Evolutionary conservation across 129 eudicot species (phyloP), one percentile per base, ranked within the genome.

Genomic region (Gnaphalium uliginosum): DNA sequence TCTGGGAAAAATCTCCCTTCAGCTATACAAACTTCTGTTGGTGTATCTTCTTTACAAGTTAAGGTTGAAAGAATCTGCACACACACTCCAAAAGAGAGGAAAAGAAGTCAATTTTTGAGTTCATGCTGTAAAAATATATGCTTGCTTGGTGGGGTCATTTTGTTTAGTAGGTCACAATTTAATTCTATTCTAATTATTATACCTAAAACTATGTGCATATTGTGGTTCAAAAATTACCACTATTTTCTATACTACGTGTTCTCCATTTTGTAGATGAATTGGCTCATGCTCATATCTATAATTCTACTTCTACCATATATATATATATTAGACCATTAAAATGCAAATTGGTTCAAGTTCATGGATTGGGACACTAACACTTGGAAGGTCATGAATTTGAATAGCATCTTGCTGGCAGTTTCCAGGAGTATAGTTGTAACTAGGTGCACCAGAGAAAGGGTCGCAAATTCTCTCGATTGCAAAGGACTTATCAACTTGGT

Each of bases 51-150:
- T 74, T 81, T 74, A 73, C 96, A 90, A 11, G 88, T 90, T 74
- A 83, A 82, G 74, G 81, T 85, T 46, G 89, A 66, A 63, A 90
- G 87, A 26, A 90, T 78, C 96, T 90, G 84, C 84, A 76, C 37
- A 66, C 60, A 66, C 70, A 65, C 83, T 61, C 81, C 67, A 72
- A 79, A 51, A 53, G 58, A 15, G 68, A 76, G 78, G 19, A 73
- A 57, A 32, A 23, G 8, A 43, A 64, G 65, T 48, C 13, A 24
- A 11, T 64, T 64, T 41, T 63, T 73, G 54, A 73, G 64, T 61
- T 78, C 65, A 33, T 61, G 22, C 61, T 43, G 4, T 0, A 59
- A 60, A 22, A 59, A 24, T 1, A 4, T 56, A 56, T 56, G 61
- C 61, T 0, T n/a, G 61, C 14, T 19, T n/a, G 4, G 26, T 56